Percentiles rank a stretch among this genome's conserved stretches.
phyloP scores from a whole-genome alignment of 768 basidiomycete species.

The Agaricus bisporus region DNA sequence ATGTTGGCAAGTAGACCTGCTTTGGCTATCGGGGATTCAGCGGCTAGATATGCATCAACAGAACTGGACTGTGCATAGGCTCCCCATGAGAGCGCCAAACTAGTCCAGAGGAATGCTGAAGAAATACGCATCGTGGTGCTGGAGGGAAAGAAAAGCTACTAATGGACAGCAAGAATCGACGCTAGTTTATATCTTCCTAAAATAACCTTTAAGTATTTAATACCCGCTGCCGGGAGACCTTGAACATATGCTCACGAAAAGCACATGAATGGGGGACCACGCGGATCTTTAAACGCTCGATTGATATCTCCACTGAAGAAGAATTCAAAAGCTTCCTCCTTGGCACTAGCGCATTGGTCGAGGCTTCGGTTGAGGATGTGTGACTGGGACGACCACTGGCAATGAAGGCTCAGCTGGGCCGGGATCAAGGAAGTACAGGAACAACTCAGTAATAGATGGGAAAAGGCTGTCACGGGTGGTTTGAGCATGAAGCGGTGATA shows the following conservation, averaged over 20 bases:
- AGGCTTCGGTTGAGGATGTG: too few species aligned
- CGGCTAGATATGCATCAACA: conserved; percentile 35
- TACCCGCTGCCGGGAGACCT: background rate
- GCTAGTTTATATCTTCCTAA: background rate
- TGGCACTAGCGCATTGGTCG: too few species aligned
- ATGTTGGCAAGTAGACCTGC: conserved; percentile 70
- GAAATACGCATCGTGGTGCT: background rate
- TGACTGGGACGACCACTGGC: too few species aligned
- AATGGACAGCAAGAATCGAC: background rate
- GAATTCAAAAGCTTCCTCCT: background rate
- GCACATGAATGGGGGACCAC: conserved; percentile 1
- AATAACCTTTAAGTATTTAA: background rate
- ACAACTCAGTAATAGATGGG: background rate
- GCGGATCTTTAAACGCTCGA: background rate
- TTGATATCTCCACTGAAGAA: background rate
- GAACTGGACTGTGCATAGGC: conserved; percentile 5
- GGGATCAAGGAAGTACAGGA: background rate
- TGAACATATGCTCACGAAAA: background rate
- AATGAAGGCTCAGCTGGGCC: too few species aligned
- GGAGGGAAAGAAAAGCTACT: background rate
- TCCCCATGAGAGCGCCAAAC: background rate
- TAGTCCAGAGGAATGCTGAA: background rate
- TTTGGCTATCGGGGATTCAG: conserved; percentile 55
- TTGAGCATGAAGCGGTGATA: background rate
- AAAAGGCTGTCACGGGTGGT: too few species aligned